Percentiles rank a stretch among this genome's conserved stretches.
These are phyloP conservation scores for Metrosideros polymorpha DNA, from an alignment of 441 rosid species.

Conservation along the genomic window DNA sequence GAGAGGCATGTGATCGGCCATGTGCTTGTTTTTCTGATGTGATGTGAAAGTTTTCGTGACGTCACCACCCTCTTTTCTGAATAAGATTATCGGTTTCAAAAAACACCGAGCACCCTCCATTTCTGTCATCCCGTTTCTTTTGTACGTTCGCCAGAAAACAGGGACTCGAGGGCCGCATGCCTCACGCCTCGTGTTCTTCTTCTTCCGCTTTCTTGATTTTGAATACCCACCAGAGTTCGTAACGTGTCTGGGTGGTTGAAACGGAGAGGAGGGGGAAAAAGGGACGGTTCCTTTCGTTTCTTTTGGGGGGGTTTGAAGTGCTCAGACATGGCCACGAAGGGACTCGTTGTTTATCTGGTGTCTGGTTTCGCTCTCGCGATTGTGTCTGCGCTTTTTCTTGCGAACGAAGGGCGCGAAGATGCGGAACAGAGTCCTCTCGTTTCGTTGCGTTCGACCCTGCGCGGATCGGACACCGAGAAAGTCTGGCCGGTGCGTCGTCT, in stretches of 20 bases:
- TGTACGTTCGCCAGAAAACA: neutral
- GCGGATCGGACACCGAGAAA: constrained; percentile 18
- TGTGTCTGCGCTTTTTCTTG: constrained; percentile 32
- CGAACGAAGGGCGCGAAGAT: neutral
- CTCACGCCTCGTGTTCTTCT: neutral
- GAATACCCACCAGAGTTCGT: neutral
- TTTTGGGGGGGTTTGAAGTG: neutral
- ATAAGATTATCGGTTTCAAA: neutral
- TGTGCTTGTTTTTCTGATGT: neutral
- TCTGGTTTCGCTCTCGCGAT: constrained; percentile 54
- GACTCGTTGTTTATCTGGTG: constrained; percentile 38
- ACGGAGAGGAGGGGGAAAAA: neutral
- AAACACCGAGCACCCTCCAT: neutral
- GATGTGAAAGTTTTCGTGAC: neutral
- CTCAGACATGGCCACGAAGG: constrained; percentile 10
- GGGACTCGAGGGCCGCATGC: neutral
- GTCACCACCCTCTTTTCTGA: neutral
- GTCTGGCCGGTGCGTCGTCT: constrained; percentile 71
- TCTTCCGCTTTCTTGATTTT: neutral
- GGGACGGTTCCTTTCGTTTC: neutral
- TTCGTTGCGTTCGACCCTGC: constrained; percentile 1
- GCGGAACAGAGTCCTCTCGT: neutral
- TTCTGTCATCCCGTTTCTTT: neutral
- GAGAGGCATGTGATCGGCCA: neutral
- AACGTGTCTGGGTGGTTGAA: neutral